These are phyloP conservation scores for Chloroidium sp. DNA, from an alignment of 163 green algal genomes.

Conservation along the genomic window DNA sequence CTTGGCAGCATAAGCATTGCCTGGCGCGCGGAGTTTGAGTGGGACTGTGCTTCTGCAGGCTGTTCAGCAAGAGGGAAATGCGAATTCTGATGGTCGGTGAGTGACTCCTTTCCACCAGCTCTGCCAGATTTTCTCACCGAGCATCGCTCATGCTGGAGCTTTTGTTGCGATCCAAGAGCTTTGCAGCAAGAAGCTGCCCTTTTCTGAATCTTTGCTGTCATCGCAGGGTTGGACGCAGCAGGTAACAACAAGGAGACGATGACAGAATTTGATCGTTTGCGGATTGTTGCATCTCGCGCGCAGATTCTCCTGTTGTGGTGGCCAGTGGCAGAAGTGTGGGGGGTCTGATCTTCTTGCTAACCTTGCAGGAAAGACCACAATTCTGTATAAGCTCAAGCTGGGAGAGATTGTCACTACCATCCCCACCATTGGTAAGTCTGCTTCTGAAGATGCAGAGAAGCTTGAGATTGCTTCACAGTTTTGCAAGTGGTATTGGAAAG, in stretches of 20 bases:
- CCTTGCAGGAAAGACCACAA: slow-evolving; percentile 96
- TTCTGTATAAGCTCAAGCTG: slow-evolving; percentile 99
- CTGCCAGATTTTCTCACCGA: background rate
- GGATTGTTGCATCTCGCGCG: background rate
- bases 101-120: background rate
- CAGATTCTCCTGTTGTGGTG: background rate
- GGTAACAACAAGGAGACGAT: too few species aligned
- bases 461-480: too few species aligned
- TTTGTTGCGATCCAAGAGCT: too few species aligned
- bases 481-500: too few species aligned
- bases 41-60: slow-evolving; percentile 2
- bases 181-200: too few species aligned
- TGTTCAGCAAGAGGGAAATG: slow-evolving; percentile 98
- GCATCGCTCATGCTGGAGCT: too few species aligned
- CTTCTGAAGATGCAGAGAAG: background rate
- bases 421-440: slow-evolving; percentile 84
- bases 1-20: background rate
- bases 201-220: too few species aligned
- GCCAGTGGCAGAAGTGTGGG: background rate
- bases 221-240: too few species aligned
- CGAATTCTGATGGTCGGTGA: slow-evolving; percentile 90
- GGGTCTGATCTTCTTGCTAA: slow-evolving; percentile 31
- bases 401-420: slow-evolving; percentile 97
- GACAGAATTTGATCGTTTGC: too few species aligned
- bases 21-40: background rate